Percentiles rank a stretch among this genome's conserved stretches.
Conservation (phyloP, 495 filamentous ascomycete genomes). For the Hapsidospora chrysogenum region DNA sequence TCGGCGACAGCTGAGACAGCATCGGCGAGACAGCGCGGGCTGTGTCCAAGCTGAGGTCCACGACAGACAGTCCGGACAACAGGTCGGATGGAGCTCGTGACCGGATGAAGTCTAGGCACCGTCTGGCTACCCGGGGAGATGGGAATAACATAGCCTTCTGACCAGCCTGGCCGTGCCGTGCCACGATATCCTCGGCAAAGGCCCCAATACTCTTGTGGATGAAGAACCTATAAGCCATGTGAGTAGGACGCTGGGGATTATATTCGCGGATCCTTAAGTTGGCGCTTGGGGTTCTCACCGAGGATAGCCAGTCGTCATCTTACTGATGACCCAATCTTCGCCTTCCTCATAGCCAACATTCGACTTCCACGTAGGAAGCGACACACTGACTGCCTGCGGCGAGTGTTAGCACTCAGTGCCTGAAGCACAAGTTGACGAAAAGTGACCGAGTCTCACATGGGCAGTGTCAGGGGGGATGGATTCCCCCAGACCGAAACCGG, state of each 20-base stretch:
- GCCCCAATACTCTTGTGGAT: slow-evolving; percentile 69
- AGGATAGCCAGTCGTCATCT: slow-evolving; percentile 86
- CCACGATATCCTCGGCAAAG: slow-evolving; percentile 52
- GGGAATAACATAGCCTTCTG: slow-evolving; percentile 73
- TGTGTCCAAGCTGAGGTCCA: slow-evolving; percentile 47
- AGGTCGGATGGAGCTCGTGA: slow-evolving; percentile 31
- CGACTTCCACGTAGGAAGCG: slow-evolving; percentile 80
- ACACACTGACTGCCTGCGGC: slow-evolving; percentile 80
- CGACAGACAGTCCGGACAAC: slow-evolving; percentile 34
- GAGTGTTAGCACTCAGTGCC: slow-evolving; percentile 6
- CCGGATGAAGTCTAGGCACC: slow-evolving; percentile 60
- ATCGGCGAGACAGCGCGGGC: slow-evolving; percentile 30
- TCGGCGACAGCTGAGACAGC: slow-evolving; percentile 19
- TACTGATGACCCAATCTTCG: slow-evolving; percentile 63
- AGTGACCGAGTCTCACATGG: slow-evolving; percentile 37
- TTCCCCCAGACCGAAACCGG: slow-evolving; percentile 28
- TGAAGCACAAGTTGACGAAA: not conserved
- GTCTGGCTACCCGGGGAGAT: slow-evolving; percentile 41
- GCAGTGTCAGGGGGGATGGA: slow-evolving; percentile 44
- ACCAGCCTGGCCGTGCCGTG: slow-evolving; percentile 37
- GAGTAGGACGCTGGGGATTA: too few species aligned
- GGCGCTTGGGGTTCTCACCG: too few species aligned
- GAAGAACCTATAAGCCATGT: slow-evolving; percentile 49
- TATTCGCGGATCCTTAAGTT: too few species aligned
- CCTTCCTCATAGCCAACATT: slow-evolving; percentile 92